Evolutionary conservation across 2,329 filamentous ascomycete genomes (phyloP).

Genomic region (Colletotrichum tropicale): DNA sequence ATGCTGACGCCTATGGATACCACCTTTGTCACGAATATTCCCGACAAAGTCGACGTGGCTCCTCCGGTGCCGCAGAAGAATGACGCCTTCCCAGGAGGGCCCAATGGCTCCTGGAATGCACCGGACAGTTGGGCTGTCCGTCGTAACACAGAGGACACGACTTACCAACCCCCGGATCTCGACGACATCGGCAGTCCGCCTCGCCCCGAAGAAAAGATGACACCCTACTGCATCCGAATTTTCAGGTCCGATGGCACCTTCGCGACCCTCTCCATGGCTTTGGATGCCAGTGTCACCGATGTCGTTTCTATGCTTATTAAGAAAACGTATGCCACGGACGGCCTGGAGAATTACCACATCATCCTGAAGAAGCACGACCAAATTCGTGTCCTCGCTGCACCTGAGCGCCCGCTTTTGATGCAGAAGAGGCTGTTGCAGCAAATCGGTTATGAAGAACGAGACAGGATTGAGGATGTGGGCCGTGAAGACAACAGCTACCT

Average conservation of each 20-base stretch:
- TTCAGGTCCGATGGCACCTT: constrained; percentile 95
- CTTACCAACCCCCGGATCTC: constrained; percentile 60
- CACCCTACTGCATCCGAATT: constrained; percentile 89
- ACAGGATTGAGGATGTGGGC: constrained; percentile 90
- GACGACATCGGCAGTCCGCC: constrained; percentile 73
- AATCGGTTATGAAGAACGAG: constrained; percentile 85
- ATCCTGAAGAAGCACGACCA: constrained; percentile 93
- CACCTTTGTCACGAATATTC: constrained; percentile 46
- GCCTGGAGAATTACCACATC: constrained; percentile 92
- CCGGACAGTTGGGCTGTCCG: constrained; percentile 97
- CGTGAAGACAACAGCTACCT: constrained; percentile 97
- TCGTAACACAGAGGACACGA: constrained; percentile 69
- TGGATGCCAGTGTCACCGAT: constrained; percentile 86
- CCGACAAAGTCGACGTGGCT: constrained; percentile 47
- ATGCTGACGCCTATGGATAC: constrained; percentile 75
- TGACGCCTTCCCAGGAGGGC: constrained; percentile 26
- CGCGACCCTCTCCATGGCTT: constrained; percentile 82
- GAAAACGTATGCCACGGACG: constrained; percentile 91
- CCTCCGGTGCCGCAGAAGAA: constrained; percentile 17
- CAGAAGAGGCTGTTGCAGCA: constrained; percentile 92
- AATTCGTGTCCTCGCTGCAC: constrained; percentile 77
- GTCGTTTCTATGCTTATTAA: constrained; percentile 90
- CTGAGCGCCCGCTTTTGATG: constrained; percentile 85
- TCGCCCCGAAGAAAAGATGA: constrained; percentile 74
- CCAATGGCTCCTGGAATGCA: constrained; percentile 80